Base-by-base conservation (phyloP, 108 stramenopile genomes). In the Bacterosira constricta region DNA sequence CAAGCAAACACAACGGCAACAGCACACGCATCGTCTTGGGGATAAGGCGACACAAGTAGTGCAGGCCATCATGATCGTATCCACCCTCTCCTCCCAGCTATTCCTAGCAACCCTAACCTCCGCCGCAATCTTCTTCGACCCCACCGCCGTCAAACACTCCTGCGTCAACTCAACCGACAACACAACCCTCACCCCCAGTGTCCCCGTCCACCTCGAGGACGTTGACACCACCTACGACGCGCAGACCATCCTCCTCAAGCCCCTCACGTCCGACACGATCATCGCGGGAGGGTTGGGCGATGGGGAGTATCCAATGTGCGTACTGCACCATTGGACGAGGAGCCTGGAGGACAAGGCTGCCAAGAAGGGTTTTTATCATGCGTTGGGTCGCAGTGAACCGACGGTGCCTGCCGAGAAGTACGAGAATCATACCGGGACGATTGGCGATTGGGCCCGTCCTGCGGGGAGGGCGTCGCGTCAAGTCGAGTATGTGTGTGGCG, bases 371-470 rank as follows among this genome's bases (percentile, higher is more conserved):
- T 53, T 55, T 32, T 77, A 77, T 36, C 26, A 63, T 20, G 41
- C 71, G 11, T 30, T 72, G 13, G 71, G 71, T 2, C 52, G 71
- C 32, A 56, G 37, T 30, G 5, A 18, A 18, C 59, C 41, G 13
- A 30, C 4, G 1, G 1, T 56, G 1, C 55, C 55, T 6, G 34
- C 55, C n/a, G 55, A 56, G 6, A 6, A 18, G 1, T 34, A 34
- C 32, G 34, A 32, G 8, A 29, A 50, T 35, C 18, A 13, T 66
- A 30, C 34, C 44, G 44, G 52, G 32, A 0, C 47, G 3, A 55
- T 62, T 44, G 60, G 59, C 18, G 75, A 63, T 42, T 76, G 74
- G 74, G 25, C 42, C 31, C 56, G 53, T 25, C 75, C 75, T 27
- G 61, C 75, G 8, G 75, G 75, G 10, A 31, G 8, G 6, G 49